Evolutionary conservation across 768 basidiomycete species (phyloP).

Genomic region (Mycena belliarum): DNA sequence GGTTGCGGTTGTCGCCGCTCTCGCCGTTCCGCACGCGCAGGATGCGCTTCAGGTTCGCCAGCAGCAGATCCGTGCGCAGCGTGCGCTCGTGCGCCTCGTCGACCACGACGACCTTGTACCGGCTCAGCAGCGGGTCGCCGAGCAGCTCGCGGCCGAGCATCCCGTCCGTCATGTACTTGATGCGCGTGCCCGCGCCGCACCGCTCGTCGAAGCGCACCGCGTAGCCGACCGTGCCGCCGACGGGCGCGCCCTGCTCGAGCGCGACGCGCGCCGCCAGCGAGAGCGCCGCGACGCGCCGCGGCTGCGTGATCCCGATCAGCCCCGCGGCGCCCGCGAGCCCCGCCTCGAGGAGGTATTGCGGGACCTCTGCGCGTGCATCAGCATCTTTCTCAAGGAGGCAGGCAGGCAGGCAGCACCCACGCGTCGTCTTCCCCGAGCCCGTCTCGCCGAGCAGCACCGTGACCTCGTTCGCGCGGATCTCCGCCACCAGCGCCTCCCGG

Average conservation of each 20-base stretch:
- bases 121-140: conserved; percentile 70
- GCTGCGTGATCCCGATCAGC: conserved; percentile 91
- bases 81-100: conserved; percentile 99
- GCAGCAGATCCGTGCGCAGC: conserved; percentile 89
- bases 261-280: conserved; percentile 93
- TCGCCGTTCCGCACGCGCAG: conserved; percentile 62
- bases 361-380: conserved; percentile 67
- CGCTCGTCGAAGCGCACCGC: conserved; percentile 94
- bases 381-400: no score
- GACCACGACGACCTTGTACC: conserved; percentile 86
- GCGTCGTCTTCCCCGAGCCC: conserved; percentile 97
- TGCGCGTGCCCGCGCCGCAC: conserved; percentile 67
- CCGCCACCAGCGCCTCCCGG: conserved; percentile 70
- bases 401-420: conserved; percentile 43
- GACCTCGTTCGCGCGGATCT: conserved; percentile 77
- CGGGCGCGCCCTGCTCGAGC: conserved; percentile 67
- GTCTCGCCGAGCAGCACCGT: conserved; percentile 94
- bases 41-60: conserved; percentile 87
- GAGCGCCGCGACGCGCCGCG: conserved; percentile 92
- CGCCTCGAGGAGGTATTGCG: conserved; percentile 90
- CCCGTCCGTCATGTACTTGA: conserved; percentile 97
- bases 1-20: conserved; percentile 56
- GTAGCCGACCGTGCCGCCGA: conserved; percentile 88
- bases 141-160: conserved; percentile 95
- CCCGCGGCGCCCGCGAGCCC: conserved; percentile 66